Conservation (phyloP, 2,329 filamentous ascomycete species). For the Leptographium procerum region DNA sequence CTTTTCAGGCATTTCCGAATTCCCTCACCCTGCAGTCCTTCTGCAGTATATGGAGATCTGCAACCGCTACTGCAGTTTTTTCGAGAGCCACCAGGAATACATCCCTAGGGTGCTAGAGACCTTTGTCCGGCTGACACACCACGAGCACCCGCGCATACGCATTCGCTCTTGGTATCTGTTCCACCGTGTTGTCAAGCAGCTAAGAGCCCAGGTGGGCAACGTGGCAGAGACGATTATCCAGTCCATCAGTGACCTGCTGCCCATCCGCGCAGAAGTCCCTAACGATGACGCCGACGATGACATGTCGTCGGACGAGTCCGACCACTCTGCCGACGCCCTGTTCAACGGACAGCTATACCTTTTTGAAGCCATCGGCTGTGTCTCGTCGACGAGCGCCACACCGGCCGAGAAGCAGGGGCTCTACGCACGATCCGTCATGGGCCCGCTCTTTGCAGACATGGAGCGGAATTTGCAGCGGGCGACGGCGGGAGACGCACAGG, state of each 20-base stretch:
- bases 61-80: slow-evolving; percentile 85
- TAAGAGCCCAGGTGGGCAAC: slow-evolving; percentile 73
- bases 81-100: slow-evolving; percentile 69
- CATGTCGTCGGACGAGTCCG: slow-evolving; percentile 88
- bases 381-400: slow-evolving; percentile 70
- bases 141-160: slow-evolving; percentile 75
- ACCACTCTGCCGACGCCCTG: slow-evolving; percentile 77
- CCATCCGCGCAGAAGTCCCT: slow-evolving; percentile 81
- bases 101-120: slow-evolving; percentile 83
- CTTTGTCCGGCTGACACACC: slow-evolving; percentile 84
- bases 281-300: slow-evolving; percentile 73
- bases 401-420: slow-evolving; percentile 75
- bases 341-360: slow-evolving; percentile 89
- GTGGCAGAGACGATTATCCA: slow-evolving; percentile 86
- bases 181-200: slow-evolving; percentile 79
- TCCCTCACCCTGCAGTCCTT: slow-evolving; percentile 82
- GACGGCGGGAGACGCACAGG: slow-evolving; percentile 69
- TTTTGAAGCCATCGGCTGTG: slow-evolving; percentile 88
- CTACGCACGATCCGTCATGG: slow-evolving; percentile 79
- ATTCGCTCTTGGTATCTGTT: slow-evolving; percentile 96
- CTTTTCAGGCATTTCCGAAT: slow-evolving; percentile 61
- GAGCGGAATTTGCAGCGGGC: slow-evolving; percentile 66
- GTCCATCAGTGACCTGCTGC: slow-evolving; percentile 75
- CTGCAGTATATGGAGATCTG: slow-evolving; percentile 98
- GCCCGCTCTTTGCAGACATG: slow-evolving; percentile 82